Percentiles rank a stretch among this genome's conserved stretches.
phyloP scores from a whole-genome alignment of 371 early-diverging fungal genomes.

The Mortierella sp. region DNA sequence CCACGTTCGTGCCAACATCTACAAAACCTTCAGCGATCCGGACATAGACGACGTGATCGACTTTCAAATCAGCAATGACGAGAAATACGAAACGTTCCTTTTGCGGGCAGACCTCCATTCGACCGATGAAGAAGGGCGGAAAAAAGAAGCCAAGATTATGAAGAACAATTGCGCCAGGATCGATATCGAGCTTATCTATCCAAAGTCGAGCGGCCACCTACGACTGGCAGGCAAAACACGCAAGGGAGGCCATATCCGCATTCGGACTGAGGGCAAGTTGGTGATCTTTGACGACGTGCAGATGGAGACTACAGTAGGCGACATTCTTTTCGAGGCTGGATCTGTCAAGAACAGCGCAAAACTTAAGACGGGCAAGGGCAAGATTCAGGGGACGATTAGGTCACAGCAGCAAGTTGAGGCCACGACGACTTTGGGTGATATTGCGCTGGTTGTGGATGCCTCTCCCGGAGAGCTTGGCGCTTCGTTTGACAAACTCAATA shows the following conservation, averaged over 20 bases:
- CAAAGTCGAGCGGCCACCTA: not conserved
- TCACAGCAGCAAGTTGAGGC: not conserved
- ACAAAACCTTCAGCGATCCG: not conserved
- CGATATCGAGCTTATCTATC: not conserved
- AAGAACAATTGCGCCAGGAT: constrained; percentile 6
- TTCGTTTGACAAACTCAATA: not conserved
- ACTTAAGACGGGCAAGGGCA: not conserved
- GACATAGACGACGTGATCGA: not conserved
- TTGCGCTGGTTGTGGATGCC: not conserved
- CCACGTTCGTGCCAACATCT: not conserved
- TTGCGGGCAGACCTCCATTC: not conserved
- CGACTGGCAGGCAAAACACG: not conserved
- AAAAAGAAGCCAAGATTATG: not conserved
- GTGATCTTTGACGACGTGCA: not conserved
- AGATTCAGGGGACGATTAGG: constrained; percentile 10
- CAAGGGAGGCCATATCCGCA: not conserved
- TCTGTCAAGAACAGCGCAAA: not conserved
- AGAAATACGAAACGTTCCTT: not conserved
- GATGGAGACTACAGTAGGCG: not conserved
- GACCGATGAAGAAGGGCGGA: not conserved
- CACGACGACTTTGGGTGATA: not conserved
- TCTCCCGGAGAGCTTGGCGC: not conserved
- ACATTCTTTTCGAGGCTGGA: not conserved
- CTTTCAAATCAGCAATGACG: too few relatives aligned
- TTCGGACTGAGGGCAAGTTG: not conserved